Evolutionary conservation across 306 rosid species (phyloP).

Genomic region (Cucumis melo): DNA sequence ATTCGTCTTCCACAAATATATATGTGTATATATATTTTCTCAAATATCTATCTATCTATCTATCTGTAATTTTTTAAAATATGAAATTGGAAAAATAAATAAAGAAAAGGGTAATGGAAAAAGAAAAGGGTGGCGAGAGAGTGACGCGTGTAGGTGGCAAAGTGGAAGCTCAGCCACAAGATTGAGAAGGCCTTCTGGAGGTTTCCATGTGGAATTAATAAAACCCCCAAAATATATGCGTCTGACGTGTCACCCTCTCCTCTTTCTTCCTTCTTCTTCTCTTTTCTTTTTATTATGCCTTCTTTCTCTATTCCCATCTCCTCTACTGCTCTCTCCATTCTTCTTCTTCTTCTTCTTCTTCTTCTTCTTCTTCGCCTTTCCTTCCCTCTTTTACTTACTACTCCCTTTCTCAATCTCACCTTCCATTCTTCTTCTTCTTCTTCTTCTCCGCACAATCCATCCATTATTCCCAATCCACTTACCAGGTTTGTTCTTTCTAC

Average conservation of each 20-base stretch:
- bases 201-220: constrained; percentile 15
- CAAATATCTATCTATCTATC: not conserved
- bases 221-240: not conserved
- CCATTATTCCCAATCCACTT: not conserved
- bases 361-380: not conserved
- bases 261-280: not conserved
- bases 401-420: not conserved
- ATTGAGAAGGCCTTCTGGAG: constrained; percentile 32
- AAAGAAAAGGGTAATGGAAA: too few relatives aligned
- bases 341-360: not conserved
- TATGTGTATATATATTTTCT: not conserved
- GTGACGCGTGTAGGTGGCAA: constrained; percentile 38
- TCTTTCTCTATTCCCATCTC: not conserved
- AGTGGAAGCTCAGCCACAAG: constrained; percentile 59
- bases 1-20: not conserved
- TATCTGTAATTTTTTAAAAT: not conserved
- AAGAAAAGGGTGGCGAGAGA: not conserved
- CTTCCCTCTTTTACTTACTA: not conserved
- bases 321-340: constrained; percentile 4
- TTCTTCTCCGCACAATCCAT: not conserved
- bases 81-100: not conserved
- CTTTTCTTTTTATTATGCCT: not conserved
- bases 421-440: not conserved
- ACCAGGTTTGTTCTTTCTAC: not conserved
- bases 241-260: constrained; percentile 38